Percentiles rank a stretch among this genome's conserved stretches.
Conservation (phyloP, 192 early-diverging fungal genomes). For the Entophlyctis luteolus region DNA sequence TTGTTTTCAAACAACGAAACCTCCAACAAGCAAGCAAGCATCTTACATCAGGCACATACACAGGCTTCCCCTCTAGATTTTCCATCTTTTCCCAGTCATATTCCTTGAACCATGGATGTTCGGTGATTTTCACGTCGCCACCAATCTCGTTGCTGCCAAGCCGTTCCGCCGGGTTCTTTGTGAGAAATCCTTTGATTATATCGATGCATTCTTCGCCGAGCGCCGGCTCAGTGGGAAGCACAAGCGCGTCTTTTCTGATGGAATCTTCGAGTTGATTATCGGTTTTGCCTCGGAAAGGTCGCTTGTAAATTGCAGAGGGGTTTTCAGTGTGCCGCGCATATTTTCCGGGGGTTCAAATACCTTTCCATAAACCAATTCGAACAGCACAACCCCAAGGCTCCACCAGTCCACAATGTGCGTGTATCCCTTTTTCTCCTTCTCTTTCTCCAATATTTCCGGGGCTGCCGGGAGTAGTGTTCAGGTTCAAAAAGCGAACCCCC, state of each 20-base stretch:
- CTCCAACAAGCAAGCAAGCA: background rate
- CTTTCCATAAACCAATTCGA: conserved; percentile 78
- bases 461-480: background rate
- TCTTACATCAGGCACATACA: conserved; percentile 82
- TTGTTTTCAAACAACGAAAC: too few relatives aligned
- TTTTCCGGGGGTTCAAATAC: background rate
- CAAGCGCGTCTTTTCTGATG: conserved; percentile 62
- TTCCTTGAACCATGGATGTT: conserved; percentile 74
- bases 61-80: conserved; percentile 65
- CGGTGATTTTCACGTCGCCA: conserved; percentile 63
- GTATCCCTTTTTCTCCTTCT: conserved; percentile 57
- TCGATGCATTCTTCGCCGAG: conserved; percentile 8
- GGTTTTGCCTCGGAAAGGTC: conserved; percentile 73
- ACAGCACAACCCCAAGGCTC: conserved; percentile 86
- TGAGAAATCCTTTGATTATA: conserved; percentile 51
- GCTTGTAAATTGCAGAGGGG: conserved; percentile 34
- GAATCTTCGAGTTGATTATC: conserved; percentile 62
- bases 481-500: background rate
- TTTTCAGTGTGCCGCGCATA: background rate
- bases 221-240: conserved; percentile 54
- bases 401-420: conserved; percentile 89
- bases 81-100: conserved; percentile 76
- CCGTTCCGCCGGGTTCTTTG: conserved; percentile 65
- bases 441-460: background rate
- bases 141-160: conserved; percentile 69